Evolutionary conservation across 805 yeast genomes (phyloP).

Genomic region (Starmerella sp.): DNA sequence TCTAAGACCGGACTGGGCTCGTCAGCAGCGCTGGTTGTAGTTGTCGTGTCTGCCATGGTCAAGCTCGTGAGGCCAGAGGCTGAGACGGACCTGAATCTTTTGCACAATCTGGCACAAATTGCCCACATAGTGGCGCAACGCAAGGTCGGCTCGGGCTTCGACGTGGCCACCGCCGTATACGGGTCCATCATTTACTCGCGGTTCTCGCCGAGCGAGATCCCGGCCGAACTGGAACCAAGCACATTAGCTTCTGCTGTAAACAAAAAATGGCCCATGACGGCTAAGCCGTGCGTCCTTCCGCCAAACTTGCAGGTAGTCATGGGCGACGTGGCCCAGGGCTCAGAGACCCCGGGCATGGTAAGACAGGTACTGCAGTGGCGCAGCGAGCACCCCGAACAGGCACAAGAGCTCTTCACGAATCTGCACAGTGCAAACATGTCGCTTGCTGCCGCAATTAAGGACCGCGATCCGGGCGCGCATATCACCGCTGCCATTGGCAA

Average conservation of each 20-base stretch:
- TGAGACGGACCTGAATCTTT: conserved; percentile 30
- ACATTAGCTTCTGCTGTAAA: conserved; percentile 25
- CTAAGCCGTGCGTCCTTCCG: conserved; percentile 52
- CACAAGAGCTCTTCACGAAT: conserved; percentile 41
- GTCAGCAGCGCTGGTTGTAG: conserved; percentile 85
- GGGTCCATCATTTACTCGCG: conserved; percentile 79
- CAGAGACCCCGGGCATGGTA: conserved; percentile 88
- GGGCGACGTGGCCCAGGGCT: conserved; percentile 92
- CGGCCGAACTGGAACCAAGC: conserved; percentile 22
- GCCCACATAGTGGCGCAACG: conserved; percentile 92
- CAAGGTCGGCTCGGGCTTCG: conserved; percentile 94
- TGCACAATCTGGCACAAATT: conserved; percentile 76
- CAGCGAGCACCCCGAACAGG: conserved; percentile 38
- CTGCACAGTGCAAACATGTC: conserved; percentile 50
- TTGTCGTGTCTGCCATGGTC: conserved; percentile 57
- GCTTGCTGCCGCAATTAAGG: conserved; percentile 41
- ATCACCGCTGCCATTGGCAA: conserved; percentile 9
- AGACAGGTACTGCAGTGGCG: conserved; percentile 66
- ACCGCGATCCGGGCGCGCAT: conserved; percentile 25
- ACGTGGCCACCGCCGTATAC: conserved; percentile 87
- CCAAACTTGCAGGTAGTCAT: conserved; percentile 56
- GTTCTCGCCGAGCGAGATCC: conserved; percentile 46
- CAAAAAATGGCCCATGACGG: conserved; percentile 48
- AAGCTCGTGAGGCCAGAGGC: conserved; percentile 26
- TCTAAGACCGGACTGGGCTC: conserved; percentile 95